Evolutionary conservation across 2,329 filamentous ascomycete genomes (phyloP), one percentile per base, ranked within the genome.

Genomic region (Sporothrix curviconia): DNA sequence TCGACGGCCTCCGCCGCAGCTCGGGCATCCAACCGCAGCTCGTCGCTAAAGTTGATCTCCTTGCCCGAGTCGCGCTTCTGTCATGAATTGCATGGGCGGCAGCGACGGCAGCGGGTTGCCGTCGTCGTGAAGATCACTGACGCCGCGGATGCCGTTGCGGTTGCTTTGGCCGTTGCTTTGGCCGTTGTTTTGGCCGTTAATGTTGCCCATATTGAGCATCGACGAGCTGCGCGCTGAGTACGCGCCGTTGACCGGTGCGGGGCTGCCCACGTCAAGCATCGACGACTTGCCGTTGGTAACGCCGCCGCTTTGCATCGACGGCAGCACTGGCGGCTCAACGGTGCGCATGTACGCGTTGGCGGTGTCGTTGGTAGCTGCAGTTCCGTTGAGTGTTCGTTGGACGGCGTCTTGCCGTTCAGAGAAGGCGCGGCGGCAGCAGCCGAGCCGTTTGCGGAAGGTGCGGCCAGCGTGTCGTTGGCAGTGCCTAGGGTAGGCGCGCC

Each of bases 1-100:
- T 61, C n/a, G 67, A 68, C 2, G 63, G 60, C n/a, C 59, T 62
- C 4, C 63, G 66, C 15, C 55, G 57, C 47, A 63, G 55, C 8
- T 63, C 61, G 6, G 60, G 59, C 46, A 57, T 51, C n/a, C 36
- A 60, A 42, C 11, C 46, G 59, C 56, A 62, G 59, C 59, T 62
- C 60, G 24, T 62, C 60, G 46, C 36, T 49, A 19, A 62, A 56
- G 51, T 57, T 58, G 37, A 60, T 47, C 51, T 60, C 60, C 32
- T 57, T 57, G 47, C 51, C 56, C 15, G 62, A 56, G 43, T 59
- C 58, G 46, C 64, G 62, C 24, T 66, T n/a, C 62, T 6, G 56
- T 44, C 36, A 61, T 43, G n/a, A 62, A 61, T 39, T 59, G 44
- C 15, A 63, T 58, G 17, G 63, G 63, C 25, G 54, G 46, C 39